Evolutionary conservation across 108 stramenopile species (phyloP).

Genomic region (Epipyxis sp.): DNA sequence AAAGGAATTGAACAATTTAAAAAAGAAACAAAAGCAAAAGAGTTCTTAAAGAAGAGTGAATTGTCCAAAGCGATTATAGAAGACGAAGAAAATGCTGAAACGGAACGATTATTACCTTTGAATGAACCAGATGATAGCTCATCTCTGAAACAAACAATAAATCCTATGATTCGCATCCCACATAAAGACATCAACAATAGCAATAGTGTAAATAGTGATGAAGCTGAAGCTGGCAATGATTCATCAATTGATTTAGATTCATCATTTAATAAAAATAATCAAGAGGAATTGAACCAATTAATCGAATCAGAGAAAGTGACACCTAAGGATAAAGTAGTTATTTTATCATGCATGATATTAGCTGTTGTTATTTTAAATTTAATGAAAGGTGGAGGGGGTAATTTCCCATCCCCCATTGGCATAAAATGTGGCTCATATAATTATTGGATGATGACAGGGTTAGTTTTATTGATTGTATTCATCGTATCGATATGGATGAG

Average conservation of each 20-base stretch:
- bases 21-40: constrained; percentile 48
- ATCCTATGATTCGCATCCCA: not conserved
- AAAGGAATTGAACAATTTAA: constrained; percentile 77
- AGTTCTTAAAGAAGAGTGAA: constrained; percentile 1
- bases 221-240: not conserved
- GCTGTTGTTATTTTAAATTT: constrained; percentile 77
- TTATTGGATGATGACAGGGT: constrained; percentile 74
- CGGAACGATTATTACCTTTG: constrained; percentile 14
- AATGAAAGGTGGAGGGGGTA: constrained; percentile 78
- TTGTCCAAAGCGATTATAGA: constrained; percentile 1
- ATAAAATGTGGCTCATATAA: constrained; percentile 79
- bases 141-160: too few relatives aligned
- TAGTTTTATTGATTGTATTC: constrained; percentile 72
- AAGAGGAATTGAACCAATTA: constrained; percentile 43
- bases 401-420: constrained; percentile 77
- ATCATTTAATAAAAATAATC: not conserved
- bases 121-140: not conserved
- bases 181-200: not conserved
- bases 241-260: not conserved
- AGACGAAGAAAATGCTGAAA: constrained; percentile 28
- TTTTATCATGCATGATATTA: constrained; percentile 68
- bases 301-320: constrained; percentile 48
- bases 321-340: constrained; percentile 54
- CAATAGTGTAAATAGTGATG: not conserved
- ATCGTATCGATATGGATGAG: constrained; percentile 61